Percentiles rank a stretch among this genome's conserved stretches.
phyloP scores from a whole-genome alignment of 2,329 filamentous ascomycete species.

The Fusarium albidum region DNA sequence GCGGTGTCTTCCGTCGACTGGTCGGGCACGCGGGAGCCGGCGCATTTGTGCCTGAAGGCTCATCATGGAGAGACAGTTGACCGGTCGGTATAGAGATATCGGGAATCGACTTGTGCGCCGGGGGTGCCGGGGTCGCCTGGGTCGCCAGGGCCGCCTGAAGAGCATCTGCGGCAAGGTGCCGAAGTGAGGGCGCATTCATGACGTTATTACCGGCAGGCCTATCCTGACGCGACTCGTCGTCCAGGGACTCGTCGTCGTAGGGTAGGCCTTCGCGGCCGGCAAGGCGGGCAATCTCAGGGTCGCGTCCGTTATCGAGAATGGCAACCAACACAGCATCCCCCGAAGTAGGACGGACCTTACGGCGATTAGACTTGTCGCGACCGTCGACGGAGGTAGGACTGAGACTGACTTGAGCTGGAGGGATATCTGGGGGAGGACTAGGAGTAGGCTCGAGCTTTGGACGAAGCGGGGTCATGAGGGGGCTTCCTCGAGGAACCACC shows the following conservation, averaged over 20 bases:
- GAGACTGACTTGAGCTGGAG: constrained; percentile 46
- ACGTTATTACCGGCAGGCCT: constrained; percentile 18
- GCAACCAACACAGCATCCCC: constrained; percentile 74
- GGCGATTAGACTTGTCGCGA: constrained; percentile 60
- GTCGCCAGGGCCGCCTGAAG: constrained; percentile 39
- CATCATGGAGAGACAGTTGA: constrained; percentile 47
- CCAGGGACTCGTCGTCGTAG: constrained; percentile 47
- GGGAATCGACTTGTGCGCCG: constrained; percentile 31
- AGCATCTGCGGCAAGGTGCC: constrained; percentile 45
- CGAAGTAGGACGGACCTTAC: constrained; percentile 63
- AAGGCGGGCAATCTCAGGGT: constrained; percentile 68
- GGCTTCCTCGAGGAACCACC: constrained; percentile 51
- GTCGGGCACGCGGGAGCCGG: constrained; percentile 18
- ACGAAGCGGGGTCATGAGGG: constrained; percentile 47
- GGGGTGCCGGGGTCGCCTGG: constrained; percentile 12
- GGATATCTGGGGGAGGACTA: constrained; percentile 49
- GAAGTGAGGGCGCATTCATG: constrained; percentile 39
- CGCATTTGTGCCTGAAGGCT: constrained; percentile 27
- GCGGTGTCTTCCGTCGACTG: constrained; percentile 28
- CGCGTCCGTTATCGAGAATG: constrained; percentile 69
- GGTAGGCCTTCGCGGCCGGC: constrained; percentile 64
- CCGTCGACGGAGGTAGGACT: constrained; percentile 41
- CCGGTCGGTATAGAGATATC: constrained; percentile 44
- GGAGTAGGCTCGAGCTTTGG: constrained; percentile 44
- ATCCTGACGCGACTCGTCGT: constrained; percentile 31